Percentiles rank a stretch among this genome's conserved stretches.
phyloP scores from a whole-genome alignment of 2,329 filamentous ascomycete genomes.

The Podosphaera xanthii region DNA sequence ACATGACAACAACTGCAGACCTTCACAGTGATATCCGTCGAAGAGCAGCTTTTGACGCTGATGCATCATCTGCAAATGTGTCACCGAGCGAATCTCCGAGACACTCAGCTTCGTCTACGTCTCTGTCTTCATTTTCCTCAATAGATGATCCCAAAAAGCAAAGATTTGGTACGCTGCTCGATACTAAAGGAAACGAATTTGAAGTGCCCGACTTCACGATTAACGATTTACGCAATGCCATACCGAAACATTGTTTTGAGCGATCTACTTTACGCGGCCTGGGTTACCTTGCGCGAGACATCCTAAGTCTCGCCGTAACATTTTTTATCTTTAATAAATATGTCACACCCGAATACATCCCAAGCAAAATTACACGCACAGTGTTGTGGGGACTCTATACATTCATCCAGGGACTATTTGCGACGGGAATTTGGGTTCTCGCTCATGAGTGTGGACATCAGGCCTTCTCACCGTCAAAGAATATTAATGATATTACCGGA shows the following conservation, averaged over 20 bases:
- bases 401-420: constrained; percentile 75
- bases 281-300: constrained; percentile 65
- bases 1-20: constrained; percentile 16
- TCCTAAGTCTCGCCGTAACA: constrained; percentile 45
- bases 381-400: constrained; percentile 41
- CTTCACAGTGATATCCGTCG: constrained; percentile 8
- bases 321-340: constrained; percentile 81
- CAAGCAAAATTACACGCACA: constrained; percentile 42
- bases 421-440: constrained; percentile 84
- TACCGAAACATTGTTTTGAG: constrained; percentile 92
- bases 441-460: constrained; percentile 97
- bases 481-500: constrained; percentile 75
- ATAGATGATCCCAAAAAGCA: constrained; percentile 25
- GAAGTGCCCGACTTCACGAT: constrained; percentile 87
- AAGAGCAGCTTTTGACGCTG: constrained; percentile 13
- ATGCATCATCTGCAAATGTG: constrained; percentile 31
- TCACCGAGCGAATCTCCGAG: constrained; percentile 37
- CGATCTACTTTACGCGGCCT: constrained; percentile 57
- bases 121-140: constrained; percentile 69
- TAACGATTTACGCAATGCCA: constrained; percentile 91
- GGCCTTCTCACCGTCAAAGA: constrained; percentile 81
- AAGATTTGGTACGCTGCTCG: constrained; percentile 45
- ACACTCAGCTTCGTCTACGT: constrained; percentile 58
- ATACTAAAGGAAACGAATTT: constrained; percentile 92
- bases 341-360: constrained; percentile 64